These are phyloP conservation scores for Micromonas commoda DNA, from an alignment of 139 green algal species.

Conservation along the genomic window DNA sequence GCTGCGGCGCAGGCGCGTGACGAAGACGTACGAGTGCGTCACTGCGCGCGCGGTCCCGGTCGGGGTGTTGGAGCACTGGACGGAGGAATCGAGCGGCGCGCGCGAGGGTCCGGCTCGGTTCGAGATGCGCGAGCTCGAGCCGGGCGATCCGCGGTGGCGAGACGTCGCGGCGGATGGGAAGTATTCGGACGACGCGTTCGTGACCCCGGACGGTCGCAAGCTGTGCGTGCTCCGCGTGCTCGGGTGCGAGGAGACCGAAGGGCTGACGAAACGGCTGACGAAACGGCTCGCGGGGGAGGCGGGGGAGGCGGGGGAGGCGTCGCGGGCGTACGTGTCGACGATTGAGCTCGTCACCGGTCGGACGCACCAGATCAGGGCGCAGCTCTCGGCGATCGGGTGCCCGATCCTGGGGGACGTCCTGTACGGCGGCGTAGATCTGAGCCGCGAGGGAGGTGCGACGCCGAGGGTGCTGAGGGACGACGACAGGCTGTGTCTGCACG, in stretches of 20 bases:
- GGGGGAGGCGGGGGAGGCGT: neutral
- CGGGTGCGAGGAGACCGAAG: neutral
- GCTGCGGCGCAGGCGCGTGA: neutral
- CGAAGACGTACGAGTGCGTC: slow-evolving; percentile 1
- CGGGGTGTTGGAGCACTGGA: neutral
- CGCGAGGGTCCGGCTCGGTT: no score
- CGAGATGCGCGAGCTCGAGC: neutral
- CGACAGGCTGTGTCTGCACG: slow-evolving; percentile 2
- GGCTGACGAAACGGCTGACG: neutral
- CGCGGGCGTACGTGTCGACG: neutral
- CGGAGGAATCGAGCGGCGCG: neutral
- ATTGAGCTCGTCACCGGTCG: slow-evolving; percentile 33
- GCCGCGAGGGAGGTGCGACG: neutral
- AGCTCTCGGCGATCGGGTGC: slow-evolving; percentile 9
- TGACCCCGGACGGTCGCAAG: neutral
- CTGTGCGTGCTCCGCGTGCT: slow-evolving; percentile 15
- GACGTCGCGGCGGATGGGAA: no score
- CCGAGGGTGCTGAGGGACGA: slow-evolving; percentile 3
- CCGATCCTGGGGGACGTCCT: slow-evolving; percentile 24
- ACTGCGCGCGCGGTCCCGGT: neutral
- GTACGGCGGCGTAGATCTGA: slow-evolving; percentile 22
- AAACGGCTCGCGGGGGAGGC: no score
- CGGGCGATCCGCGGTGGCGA: neutral
- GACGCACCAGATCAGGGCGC: slow-evolving; percentile 34
- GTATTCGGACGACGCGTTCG: no score